These are phyloP conservation scores for Osmanthus fragrans DNA, from an alignment of 257 asterid species.

Conservation along the genomic window DNA sequence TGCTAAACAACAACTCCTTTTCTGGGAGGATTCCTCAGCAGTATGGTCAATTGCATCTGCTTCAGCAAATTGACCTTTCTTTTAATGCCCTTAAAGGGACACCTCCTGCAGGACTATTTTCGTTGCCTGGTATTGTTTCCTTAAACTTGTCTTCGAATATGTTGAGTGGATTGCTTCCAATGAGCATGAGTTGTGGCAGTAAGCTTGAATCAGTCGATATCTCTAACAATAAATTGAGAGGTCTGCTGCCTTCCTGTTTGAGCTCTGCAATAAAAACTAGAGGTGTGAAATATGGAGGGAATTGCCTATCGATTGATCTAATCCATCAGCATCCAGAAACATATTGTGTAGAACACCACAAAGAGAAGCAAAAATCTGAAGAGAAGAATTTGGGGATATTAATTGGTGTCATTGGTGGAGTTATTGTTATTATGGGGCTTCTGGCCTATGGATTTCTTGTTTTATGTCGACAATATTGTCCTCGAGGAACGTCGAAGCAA, in stretches of 20 bases:
- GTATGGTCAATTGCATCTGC: slow-evolving; percentile 38
- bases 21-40: slow-evolving; percentile 52
- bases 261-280: slow-evolving; percentile 30
- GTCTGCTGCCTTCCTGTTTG: slow-evolving; percentile 58
- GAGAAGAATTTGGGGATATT: slow-evolving; percentile 39
- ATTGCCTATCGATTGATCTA: slow-evolving; percentile 45
- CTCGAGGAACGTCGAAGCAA: slow-evolving; percentile 53
- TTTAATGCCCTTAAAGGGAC: slow-evolving; percentile 44
- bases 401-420: slow-evolving; percentile 47
- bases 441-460: slow-evolving; percentile 48
- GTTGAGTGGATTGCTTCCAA: slow-evolving; percentile 49
- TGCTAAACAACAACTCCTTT: slow-evolving; percentile 52
- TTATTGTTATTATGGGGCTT: slow-evolving; percentile 32
- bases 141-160: slow-evolving; percentile 49
- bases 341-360: slow-evolving; percentile 30
- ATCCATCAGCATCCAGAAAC: slow-evolving; percentile 47
- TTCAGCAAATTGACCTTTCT: slow-evolving; percentile 63
- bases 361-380: slow-evolving; percentile 24
- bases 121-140: slow-evolving; percentile 43
- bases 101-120: slow-evolving; percentile 29
- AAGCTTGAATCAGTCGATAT: slow-evolving; percentile 51
- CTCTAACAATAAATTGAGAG: slow-evolving; percentile 58
- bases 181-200: slow-evolving; percentile 42
- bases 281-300: slow-evolving; percentile 46
- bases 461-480: slow-evolving; percentile 42